These are phyloP conservation scores for Phlebiopsis flavidoalba DNA, from an alignment of 768 basidiomycete species.

Conservation along the genomic window DNA sequence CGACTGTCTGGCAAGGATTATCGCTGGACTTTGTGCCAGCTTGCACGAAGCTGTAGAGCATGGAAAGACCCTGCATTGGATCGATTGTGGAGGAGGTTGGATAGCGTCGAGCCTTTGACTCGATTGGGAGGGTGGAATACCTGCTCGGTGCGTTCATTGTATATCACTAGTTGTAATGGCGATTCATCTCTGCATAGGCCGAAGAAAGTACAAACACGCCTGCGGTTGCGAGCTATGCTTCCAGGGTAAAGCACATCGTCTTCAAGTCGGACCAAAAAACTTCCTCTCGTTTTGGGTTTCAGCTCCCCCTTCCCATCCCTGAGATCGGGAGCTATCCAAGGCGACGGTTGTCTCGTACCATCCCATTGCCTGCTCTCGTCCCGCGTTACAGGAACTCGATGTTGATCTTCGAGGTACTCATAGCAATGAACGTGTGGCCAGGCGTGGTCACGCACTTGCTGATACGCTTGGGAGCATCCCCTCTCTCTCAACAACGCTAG, in stretches of 20 bases:
- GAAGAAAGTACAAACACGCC: too few species aligned
- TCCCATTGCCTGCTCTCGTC: constrained; percentile 4
- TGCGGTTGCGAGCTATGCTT: neutral
- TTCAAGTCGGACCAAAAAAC: neutral
- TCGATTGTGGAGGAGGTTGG: constrained; percentile 21
- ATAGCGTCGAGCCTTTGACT: constrained; percentile 15
- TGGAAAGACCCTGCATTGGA: constrained; percentile 24
- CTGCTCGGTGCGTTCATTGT: neutral
- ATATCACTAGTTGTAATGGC: too few species aligned
- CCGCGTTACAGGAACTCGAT: constrained; percentile 9
- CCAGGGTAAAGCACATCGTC: constrained; percentile 11
- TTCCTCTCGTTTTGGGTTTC: neutral
- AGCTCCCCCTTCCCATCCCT: constrained; percentile 10
- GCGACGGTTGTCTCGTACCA: constrained; percentile 11
- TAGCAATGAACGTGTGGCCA: neutral
- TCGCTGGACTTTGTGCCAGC: constrained; percentile 16
- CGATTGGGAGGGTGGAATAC: constrained; percentile 4
- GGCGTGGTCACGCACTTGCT: constrained; percentile 8
- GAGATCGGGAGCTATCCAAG: constrained; percentile 4
- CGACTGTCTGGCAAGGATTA: constrained; percentile 14
- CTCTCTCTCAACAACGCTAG: constrained; percentile 1
- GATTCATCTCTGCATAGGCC: too few species aligned
- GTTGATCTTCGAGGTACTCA: constrained; percentile 7
- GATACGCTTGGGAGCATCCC: constrained; percentile 3
- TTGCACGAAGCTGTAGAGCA: constrained; percentile 22